These are phyloP conservation scores for Arabidopsis thaliana DNA, from an alignment of 345 rosid genomes.

Conservation along the genomic window TAIR10.1 NC_003074.8:21949501-21950000, in stretches of 20 bases:
- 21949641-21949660: constrained; percentile 38
- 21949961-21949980: constrained; percentile 17
- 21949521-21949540: constrained; percentile 43
- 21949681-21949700: constrained; percentile 34
- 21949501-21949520: constrained; percentile 38
- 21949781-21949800: constrained; percentile 45
- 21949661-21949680: constrained; percentile 51
- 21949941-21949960: not conserved
- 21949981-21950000: constrained; percentile 13
- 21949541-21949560: constrained; percentile 48
- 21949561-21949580: constrained; percentile 48
- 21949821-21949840: constrained; percentile 61
- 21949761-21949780: constrained; percentile 45
- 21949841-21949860: constrained; percentile 1
- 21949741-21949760: constrained; percentile 45
- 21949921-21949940: not conserved
- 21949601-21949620: constrained; percentile 43
- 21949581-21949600: constrained; percentile 49
- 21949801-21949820: constrained; percentile 73
- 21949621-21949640: constrained; percentile 45
- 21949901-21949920: not conserved
- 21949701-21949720: constrained; percentile 35
- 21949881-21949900: not conserved
- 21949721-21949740: constrained; percentile 44
- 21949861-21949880: not conserved